Conservation (phyloP, 1,284 basidiomycete species). For the Malassezia psittaci region DNA sequence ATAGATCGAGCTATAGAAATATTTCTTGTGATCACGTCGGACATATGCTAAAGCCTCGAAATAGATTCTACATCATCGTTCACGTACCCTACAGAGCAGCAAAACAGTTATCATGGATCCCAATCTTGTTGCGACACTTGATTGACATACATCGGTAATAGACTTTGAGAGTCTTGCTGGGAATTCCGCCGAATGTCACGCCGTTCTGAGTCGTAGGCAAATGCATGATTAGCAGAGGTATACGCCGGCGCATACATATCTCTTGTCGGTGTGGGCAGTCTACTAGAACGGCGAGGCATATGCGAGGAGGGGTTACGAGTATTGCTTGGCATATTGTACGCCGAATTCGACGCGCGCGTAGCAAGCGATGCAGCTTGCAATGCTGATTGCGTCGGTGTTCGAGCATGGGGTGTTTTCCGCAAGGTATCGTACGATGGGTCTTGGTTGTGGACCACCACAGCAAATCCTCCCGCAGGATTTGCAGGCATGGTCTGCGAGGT, state of each 20-base stretch:
- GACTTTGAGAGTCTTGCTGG: background rate
- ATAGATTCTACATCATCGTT: too few relatives aligned
- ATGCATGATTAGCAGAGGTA: background rate
- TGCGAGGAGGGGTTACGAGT: background rate
- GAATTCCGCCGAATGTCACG: background rate
- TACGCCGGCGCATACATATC: background rate
- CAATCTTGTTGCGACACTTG: background rate
- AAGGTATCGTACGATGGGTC: background rate
- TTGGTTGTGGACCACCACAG: constrained; percentile 14
- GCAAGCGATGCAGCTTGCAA: background rate
- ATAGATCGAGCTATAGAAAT: too few relatives aligned
- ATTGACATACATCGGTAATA: constrained; percentile 16
- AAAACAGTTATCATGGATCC: too few relatives aligned
- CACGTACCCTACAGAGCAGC: too few relatives aligned
- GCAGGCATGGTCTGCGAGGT: background rate
- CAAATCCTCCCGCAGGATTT: background rate
- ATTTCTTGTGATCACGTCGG: too few relatives aligned
- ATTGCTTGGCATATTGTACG: background rate
- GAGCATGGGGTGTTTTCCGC: background rate
- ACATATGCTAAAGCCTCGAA: too few relatives aligned
- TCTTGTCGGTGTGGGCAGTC: background rate
- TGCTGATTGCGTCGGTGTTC: background rate
- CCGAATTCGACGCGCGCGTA: background rate
- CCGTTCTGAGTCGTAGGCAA: background rate
- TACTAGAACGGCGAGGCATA: background rate